Evolutionary conservation across 2,329 filamentous ascomycete genomes (phyloP), one percentile per base, ranked within the genome.

Genomic region (Monilinia vaccinii-corymbosi): DNA sequence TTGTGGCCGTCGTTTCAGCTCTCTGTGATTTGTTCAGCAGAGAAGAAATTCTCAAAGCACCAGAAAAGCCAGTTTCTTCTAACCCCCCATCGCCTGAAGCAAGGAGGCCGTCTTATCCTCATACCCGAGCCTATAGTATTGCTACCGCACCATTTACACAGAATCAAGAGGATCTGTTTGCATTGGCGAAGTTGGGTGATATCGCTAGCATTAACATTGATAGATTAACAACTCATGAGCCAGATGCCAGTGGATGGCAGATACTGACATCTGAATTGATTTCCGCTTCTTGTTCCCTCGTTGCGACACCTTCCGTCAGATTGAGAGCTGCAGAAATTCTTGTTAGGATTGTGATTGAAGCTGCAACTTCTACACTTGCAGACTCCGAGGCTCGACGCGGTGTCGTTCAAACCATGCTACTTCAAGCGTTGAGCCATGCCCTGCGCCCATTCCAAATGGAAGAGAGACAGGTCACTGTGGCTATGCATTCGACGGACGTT

Each of bases 161-260:
- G 7, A 83, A 80, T 18, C 84, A 87, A 69, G 80, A 86, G 69
- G 79, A 84, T 64, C 76, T 84, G 64, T 83, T 88, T 72, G 87
- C 88, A 1, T 73, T 94, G 45, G 83, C 86, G 4, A 93, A 91
- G 72, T 76, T 89, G 11, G 85, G 86, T 9, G 86, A 91, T 63
- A 74, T 93, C 56, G 85, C 87, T 2, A 82, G 80, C 34, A 86
- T 89, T 66, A 94, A 93, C 67, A 81, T 91, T 31, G 81, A 86
- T 53, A 83, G 94, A 45, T 76, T 99, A 10, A 79, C 91, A 13
- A 79, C 81, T 11, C 84, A 87, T 62, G 75, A 83, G 1, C 83
- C 87, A 0, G 76, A 82, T 3, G 78, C 81, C 11, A 91, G 86
- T 56, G 91, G 92, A 2, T 99, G 93, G 94, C 74, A 79, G 14